Base-by-base conservation (phyloP, 192 early-diverging fungal species). In the Linnemannia hyalina region DNA sequence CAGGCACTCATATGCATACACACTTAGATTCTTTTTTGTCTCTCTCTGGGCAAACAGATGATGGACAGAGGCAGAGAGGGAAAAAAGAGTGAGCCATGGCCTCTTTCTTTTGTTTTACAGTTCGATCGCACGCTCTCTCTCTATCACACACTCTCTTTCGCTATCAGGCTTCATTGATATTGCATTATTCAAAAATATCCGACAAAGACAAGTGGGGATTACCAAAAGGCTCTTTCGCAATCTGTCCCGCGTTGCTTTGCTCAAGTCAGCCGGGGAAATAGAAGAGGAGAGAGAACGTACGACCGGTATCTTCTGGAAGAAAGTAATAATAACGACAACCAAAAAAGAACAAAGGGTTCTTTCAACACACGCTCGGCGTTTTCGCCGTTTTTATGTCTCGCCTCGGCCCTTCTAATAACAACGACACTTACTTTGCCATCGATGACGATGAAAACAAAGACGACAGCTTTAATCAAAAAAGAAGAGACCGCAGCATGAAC, bases 311-410 rank as follows among this genome's bases (percentile, higher is more conserved):
- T 73, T 46, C 15, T 46, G 46, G 72, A 73, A 73, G 16, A 47
- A 23, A n/a, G 13, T n/a, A 49, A 47, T 41, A 46, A 73, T 36
- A 73, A 73, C 71, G 7, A 42, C 71, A 73, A 46, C 49, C 73
- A 36, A 73, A 46, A 49, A 73, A 46, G 32, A 15, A 15, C 29
- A 54, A 38, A 16, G 73, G 32, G 73, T 29, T 74, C 32, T 6
- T 46, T 46, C 29, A 65, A 65, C 60, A 23, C 41, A 29, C n/a
- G 26, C 32, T 32, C 35, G 6, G 26, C 20, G 10, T 35, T 74
- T 55, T 74, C 73, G 46, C 49, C 73, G 54, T 76, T 76, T 76
- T 29, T 40, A n/a, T 76, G 54, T 40, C 38, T 44, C 41, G 60
- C 60, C 60, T 65, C 29, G 26, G 26, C 29, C 60, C 60, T 23